Evolutionary conservation across 805 yeast species (phyloP).

Genomic region (Hanseniaspora osmophila): DNA sequence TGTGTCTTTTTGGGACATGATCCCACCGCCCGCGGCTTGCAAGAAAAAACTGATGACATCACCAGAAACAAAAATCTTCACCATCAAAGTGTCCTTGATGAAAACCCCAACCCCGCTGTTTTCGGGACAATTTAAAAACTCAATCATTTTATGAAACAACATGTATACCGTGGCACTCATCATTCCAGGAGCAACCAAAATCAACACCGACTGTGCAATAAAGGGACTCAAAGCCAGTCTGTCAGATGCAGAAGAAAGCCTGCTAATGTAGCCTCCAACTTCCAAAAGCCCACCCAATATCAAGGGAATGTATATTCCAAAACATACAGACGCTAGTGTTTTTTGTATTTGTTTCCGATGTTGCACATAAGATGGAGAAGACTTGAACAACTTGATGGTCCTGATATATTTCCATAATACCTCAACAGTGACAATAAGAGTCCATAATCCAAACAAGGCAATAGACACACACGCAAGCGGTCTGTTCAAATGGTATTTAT

Average conservation of each 20-base stretch:
- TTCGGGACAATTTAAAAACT: slow-evolving; percentile 3
- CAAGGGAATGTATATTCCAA: slow-evolving; percentile 10
- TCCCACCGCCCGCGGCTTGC: slow-evolving; percentile 24
- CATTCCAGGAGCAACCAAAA: slow-evolving; percentile 22
- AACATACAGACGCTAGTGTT: background rate
- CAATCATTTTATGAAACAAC: slow-evolving; percentile 18
- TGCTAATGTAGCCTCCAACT: slow-evolving; percentile 16
- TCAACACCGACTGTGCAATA: slow-evolving; percentile 15
- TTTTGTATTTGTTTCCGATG: background rate
- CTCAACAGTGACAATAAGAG: background rate
- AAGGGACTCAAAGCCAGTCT: slow-evolving; percentile 9
- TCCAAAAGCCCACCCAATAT: slow-evolving; percentile 17
- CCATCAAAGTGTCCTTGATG: slow-evolving; percentile 11
- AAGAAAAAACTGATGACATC: slow-evolving; percentile 20
- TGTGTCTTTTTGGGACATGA: slow-evolving; percentile 10
- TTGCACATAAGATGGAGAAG: background rate
- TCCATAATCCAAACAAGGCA: background rate
- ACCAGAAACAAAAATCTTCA: slow-evolving; percentile 20
- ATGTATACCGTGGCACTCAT: slow-evolving; percentile 23
- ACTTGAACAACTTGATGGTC: background rate
- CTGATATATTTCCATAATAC: background rate
- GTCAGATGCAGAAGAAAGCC: slow-evolving; percentile 11
- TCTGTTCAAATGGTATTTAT: background rate
- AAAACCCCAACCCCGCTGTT: slow-evolving; percentile 9
- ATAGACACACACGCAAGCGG: background rate